phyloP scores from a whole-genome alignment of 2,329 filamentous ascomycete species.

The Rugonectria rugulosa region DNA sequence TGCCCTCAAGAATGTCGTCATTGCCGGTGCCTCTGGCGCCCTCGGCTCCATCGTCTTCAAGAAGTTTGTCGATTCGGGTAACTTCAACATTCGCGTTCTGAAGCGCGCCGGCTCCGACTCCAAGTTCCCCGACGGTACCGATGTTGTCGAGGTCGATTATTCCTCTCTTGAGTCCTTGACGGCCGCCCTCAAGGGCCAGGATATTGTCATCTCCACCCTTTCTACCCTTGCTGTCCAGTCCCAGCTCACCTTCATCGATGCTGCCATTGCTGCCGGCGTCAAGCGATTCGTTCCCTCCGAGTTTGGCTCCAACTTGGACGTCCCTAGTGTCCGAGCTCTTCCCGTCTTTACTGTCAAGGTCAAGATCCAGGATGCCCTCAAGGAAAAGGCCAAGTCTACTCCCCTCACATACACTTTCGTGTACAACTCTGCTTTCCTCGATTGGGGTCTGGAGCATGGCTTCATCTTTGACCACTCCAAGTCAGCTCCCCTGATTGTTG shows the following conservation, averaged over 20 bases:
- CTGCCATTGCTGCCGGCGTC: constrained; percentile 65
- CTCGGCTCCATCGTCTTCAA: constrained; percentile 44
- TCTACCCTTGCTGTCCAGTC: constrained; percentile 48
- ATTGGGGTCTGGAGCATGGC: constrained; percentile 43
- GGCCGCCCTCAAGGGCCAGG: constrained; percentile 60
- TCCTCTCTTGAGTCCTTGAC: constrained; percentile 57
- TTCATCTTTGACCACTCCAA: constrained; percentile 54
- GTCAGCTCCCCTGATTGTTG: constrained; percentile 52
- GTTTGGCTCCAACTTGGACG: constrained; percentile 51
- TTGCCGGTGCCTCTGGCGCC: constrained; percentile 48
- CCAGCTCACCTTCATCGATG: constrained; percentile 59
- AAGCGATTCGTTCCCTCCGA: constrained; percentile 69
- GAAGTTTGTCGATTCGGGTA: constrained; percentile 39
- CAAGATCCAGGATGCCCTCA: constrained; percentile 49
- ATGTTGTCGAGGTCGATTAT: constrained; percentile 48
- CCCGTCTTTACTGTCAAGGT: constrained; percentile 62
- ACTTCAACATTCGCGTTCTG: constrained; percentile 48
- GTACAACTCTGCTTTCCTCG: constrained; percentile 43
- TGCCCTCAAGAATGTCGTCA: constrained; percentile 47
- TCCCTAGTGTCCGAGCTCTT: constrained; percentile 48
- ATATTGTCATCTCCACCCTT: constrained; percentile 58
- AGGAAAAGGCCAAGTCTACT: constrained; percentile 48
- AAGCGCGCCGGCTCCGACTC: constrained; percentile 50
- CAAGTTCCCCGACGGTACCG: constrained; percentile 39
- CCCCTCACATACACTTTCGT: constrained; percentile 47